Evolutionary conservation across 2,329 filamentous ascomycete genomes (phyloP), one percentile per base, ranked within the genome.

Genomic region (Lithohypha guttulata): DNA sequence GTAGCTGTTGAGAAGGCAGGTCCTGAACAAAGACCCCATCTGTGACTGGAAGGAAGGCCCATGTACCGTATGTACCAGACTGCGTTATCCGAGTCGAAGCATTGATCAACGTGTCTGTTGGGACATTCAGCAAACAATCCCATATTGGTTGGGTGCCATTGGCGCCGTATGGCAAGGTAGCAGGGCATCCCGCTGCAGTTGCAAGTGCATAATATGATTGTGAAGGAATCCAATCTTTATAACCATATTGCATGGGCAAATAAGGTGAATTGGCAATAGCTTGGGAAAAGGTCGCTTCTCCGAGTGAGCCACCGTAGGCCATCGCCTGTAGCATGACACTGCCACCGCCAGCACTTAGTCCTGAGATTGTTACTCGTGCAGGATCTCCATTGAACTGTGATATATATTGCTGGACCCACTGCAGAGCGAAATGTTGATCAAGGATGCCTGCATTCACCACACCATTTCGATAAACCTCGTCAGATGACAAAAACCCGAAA

Each of bases 391-490:
- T 72, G 44, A 77, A 77, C 55, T 50, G 42, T 4, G 42, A 42
- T 28, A 82, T 79, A 43, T 82, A 61, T 23, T 67, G 58, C 50
- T 74, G 65, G 0, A 80, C 68, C 79, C 79, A 82, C 34, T 70
- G 53, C 31, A 83, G 54, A 2, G 71, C 61, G 18, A 71, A 65
- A 13, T 75, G 64, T 57, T 81, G 76, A 49, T 83, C 78, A 2
- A 79, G 61, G 6, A 82, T 55, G 0, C 79, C 79, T 2, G 61
- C 73, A 51, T 83, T 82, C 6, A 80, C 61, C 34, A 69, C 65
- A 1, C 77, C 77, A 46, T 74, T 59, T 4, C 59, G 53, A 25
- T 66, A 64, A 7, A 81, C 63, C 20, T 68, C 60, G 26, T 74
- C 66, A 4, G 74, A 69, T 0, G 74, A 69, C 52, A 22, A 59